phyloP scores from a whole-genome alignment of 495 filamentous ascomycete species.

The Podospora bellae-mahoneyi region DNA sequence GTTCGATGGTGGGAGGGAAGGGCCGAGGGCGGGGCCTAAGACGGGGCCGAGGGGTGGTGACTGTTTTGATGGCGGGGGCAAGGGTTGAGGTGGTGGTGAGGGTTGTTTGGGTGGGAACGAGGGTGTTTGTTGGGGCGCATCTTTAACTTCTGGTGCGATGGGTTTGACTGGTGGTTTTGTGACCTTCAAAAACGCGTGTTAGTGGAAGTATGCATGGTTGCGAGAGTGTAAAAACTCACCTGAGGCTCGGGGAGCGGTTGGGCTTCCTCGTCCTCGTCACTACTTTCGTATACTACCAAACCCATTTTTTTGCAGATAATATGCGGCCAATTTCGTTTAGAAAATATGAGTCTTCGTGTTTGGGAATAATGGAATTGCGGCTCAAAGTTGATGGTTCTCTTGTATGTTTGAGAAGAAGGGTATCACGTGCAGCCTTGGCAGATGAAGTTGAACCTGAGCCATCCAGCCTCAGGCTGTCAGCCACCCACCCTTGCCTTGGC shows the following conservation, averaged over 20 bases:
- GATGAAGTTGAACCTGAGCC: constrained; percentile 10
- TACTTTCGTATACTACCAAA: constrained; percentile 71
- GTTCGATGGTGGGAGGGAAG: constrained; percentile 16
- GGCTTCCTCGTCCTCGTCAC: constrained; percentile 66
- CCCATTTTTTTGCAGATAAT: constrained; percentile 47
- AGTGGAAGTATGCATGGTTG: constrained; percentile 8
- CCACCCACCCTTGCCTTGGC: constrained; percentile 9
- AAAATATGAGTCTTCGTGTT: background rate
- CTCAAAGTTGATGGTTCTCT: constrained; percentile 10
- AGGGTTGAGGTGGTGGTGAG: background rate
- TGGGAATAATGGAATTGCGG: background rate
- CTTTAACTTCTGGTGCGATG: background rate
- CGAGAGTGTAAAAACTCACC: constrained; percentile 6
- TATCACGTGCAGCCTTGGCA: constrained; percentile 30
- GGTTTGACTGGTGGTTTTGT: constrained; percentile 1
- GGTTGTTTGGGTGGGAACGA: background rate
- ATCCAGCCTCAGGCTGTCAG: background rate
- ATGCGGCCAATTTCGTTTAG: background rate
- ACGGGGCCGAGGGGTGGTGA: constrained; percentile 32
- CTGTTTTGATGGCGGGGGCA: background rate
- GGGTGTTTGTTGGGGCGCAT: background rate
- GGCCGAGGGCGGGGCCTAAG: constrained; percentile 34
- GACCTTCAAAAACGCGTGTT: constrained; percentile 16
- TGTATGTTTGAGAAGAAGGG: constrained; percentile 25
- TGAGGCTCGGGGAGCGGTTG: constrained; percentile 11